Base-by-base conservation (phyloP, 441 rosid species). In the Eutrema salsugineum region DNA sequence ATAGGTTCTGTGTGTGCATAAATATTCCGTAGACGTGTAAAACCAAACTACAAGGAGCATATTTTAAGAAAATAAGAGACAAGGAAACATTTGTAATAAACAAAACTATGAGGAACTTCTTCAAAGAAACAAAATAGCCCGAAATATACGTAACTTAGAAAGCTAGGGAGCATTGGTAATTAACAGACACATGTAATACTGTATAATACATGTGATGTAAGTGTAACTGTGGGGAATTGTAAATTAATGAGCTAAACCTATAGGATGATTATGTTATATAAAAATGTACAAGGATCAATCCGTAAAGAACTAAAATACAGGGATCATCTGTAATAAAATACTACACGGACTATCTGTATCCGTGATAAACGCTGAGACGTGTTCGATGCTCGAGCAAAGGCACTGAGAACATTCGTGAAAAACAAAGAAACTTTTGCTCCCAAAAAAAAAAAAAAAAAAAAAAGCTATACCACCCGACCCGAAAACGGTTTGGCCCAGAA, bases 1-100 rank as follows among this genome's bases (percentile, higher is more conserved):
- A 63, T 73, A 55, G 53, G 28, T 56, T 60, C 35, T 47, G 61
- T 69, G 67, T 33, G 68, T 62, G 70, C 46, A 32, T 20, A 3
- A 63, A 17, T 27, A 8, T 24, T 0, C 11, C 0, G 48, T 46
- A 20, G 5, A 53, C 42, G 76, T 71, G 55, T 43, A 28, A 8
- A 28, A 8, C 32, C 3, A 39, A 60, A 22, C 65, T 42, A 62
- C 53, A 44, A 8, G 42, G 51, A 35, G 66, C 28, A 22, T 22
- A 22, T 22, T 16, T 59, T 17, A 8, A 30, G 3, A 1, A 15
- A 16, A 11, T 28, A 32, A 56, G 3, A 35, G 0, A 10, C 32
- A 16, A 32, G 27, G n/a, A 32, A 8, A 33, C 60, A 55, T 32
- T 55, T 55, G 40, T 33, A 14, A 40, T 40, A 4, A 40, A 38